Evolutionary conservation across 768 basidiomycete genomes (phyloP).

Genomic region (Tulasnella sp.): DNA sequence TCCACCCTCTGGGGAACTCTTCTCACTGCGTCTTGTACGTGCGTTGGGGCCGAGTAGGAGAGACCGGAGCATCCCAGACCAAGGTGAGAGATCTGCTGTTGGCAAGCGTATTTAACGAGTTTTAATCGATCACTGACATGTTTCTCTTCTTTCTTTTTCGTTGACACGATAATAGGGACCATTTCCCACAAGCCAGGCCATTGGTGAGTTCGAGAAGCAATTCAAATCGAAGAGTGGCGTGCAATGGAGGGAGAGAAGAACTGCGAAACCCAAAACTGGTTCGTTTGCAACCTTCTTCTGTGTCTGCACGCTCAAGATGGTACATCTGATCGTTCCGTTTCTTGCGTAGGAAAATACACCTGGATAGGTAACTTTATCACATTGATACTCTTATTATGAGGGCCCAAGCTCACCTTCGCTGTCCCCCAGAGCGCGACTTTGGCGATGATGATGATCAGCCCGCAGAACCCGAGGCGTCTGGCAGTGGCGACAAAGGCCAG

Average conservation of each 20-base stretch:
- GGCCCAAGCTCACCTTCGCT: no score
- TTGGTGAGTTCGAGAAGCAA: conserved; percentile 49
- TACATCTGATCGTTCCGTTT: neutral
- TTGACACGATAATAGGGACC: conserved; percentile 35
- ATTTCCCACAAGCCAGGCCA: conserved; percentile 31
- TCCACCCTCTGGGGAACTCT: conserved; percentile 15
- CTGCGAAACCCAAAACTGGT: conserved; percentile 45
- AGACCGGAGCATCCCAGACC: conserved; percentile 38
- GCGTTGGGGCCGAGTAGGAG: conserved; percentile 39
- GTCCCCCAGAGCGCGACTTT: conserved; percentile 38
- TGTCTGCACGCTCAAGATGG: neutral
- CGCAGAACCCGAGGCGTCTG: conserved; percentile 28
- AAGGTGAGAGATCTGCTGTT: conserved; percentile 40
- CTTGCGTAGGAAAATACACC: conserved; percentile 51
- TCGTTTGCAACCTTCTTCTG: neutral
- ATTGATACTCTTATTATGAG: no score
- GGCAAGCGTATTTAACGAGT: no score
- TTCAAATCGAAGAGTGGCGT: conserved; percentile 45
- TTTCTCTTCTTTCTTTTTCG: no score
- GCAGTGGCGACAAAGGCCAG: conserved; percentile 22
- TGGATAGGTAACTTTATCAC: conserved; percentile 39
- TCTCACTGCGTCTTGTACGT: conserved; percentile 6
- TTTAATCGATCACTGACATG: no score
- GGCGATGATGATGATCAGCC: conserved; percentile 23
- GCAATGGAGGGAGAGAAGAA: conserved; percentile 41